Evolutionary conservation across 1,284 basidiomycete genomes (phyloP).

Genomic region (Dichomitus squalens): DNA sequence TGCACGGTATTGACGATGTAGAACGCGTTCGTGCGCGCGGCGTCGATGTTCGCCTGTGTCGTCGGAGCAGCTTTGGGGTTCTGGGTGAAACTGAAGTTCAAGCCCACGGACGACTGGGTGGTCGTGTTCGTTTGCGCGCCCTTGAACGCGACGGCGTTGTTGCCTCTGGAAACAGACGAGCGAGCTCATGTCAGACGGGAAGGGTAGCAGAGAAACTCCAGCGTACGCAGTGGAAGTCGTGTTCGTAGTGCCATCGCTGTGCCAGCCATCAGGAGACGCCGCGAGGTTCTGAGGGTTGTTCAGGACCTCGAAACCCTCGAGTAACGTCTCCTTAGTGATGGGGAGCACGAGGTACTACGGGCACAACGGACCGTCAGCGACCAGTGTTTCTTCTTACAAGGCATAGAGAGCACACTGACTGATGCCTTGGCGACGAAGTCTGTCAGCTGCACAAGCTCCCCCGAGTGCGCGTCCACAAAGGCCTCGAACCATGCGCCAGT

Average conservation of each 20-base stretch:
- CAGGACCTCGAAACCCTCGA: conserved; percentile 40
- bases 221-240: conserved; percentile 14
- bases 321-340: conserved; percentile 39
- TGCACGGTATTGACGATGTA: conserved; percentile 55
- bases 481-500: conserved; percentile 62
- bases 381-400: neutral
- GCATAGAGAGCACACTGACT: neutral
- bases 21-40: conserved; percentile 52
- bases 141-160: conserved; percentile 45
- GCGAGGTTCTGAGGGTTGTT: conserved; percentile 43
- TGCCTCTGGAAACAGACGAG: conserved; percentile 28
- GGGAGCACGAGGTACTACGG: conserved; percentile 47
- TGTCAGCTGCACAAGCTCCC: conserved; percentile 51
- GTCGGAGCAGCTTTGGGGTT: conserved; percentile 30
- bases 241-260: conserved; percentile 38
- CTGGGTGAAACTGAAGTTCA: conserved; percentile 42
- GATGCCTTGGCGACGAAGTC: conserved; percentile 45
- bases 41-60: conserved; percentile 42
- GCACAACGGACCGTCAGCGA: too few relatives aligned
- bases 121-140: conserved; percentile 30
- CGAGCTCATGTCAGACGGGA: too few relatives aligned
- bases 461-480: conserved; percentile 58
- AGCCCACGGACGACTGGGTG: conserved; percentile 33
- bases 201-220: too few relatives aligned
- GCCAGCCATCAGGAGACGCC: conserved; percentile 52